Evolutionary conservation across 495 filamentous ascomycete genomes (phyloP).

Genomic region (Xylaria longipes): DNA sequence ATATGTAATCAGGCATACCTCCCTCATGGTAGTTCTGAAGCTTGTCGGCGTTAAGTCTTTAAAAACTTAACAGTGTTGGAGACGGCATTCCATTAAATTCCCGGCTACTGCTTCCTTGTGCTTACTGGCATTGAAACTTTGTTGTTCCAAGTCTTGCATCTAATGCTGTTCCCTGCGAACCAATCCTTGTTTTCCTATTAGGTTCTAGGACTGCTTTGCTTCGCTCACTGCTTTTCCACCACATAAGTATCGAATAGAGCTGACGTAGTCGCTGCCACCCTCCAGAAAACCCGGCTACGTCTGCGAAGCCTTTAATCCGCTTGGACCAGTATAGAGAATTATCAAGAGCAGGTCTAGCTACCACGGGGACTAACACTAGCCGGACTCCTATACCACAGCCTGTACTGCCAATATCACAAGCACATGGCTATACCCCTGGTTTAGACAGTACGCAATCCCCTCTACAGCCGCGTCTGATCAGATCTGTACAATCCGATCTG

Average conservation of each 20-base stretch:
- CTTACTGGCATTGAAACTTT: constrained; percentile 8
- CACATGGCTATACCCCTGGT: constrained; percentile 34
- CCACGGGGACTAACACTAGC: constrained; percentile 17
- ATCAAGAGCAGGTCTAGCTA: constrained; percentile 25
- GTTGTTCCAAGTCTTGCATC: neutral
- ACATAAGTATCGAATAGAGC: neutral
- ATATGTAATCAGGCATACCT: constrained; percentile 45
- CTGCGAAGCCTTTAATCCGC: constrained; percentile 30
- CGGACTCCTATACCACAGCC: constrained; percentile 28
- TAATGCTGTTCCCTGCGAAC: neutral
- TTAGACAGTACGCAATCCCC: constrained; percentile 33
- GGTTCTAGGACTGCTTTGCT: neutral
- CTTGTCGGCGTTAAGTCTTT: constrained; percentile 35
- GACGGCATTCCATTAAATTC: constrained; percentile 41
- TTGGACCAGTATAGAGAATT: constrained; percentile 25
- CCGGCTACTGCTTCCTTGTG: constrained; percentile 22
- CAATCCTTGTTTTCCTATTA: neutral
- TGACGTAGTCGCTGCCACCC: neutral
- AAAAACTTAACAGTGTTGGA: constrained; percentile 35
- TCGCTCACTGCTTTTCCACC: neutral
- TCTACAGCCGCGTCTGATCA: constrained; percentile 34
- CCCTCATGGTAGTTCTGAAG: constrained; percentile 39
- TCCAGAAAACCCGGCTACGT: constrained; percentile 32
- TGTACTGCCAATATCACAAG: constrained; percentile 31
- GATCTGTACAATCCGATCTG: constrained; percentile 29